Evolutionary conservation across 2,329 filamentous ascomycete species (phyloP).

Genomic region (Diaporthe humulicola): DNA sequence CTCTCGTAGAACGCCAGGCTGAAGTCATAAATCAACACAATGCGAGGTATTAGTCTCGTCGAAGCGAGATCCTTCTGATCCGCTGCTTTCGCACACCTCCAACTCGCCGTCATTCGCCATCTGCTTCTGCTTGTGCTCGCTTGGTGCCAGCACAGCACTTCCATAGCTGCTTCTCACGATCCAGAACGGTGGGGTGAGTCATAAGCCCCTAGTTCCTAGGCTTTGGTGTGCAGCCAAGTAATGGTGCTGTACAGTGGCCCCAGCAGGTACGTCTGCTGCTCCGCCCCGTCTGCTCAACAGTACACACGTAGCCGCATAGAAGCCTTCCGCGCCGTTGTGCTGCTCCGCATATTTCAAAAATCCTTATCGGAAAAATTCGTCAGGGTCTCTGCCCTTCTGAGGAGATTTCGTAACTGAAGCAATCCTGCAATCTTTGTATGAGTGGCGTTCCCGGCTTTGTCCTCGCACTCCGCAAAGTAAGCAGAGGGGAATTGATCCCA

Average conservation of each 20-base stretch:
- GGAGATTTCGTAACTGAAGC: background rate
- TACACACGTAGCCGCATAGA: too few relatives aligned
- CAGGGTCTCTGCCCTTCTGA: background rate
- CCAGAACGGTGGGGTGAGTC: background rate
- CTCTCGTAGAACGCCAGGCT: conserved; percentile 40
- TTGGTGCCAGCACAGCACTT: background rate
- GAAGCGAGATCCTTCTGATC: conserved; percentile 23
- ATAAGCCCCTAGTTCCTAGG: background rate
- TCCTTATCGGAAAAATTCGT: background rate
- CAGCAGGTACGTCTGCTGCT: background rate
- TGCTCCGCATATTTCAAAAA: background rate
- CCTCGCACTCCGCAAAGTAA: background rate
- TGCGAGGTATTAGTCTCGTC: conserved; percentile 38
- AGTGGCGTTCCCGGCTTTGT: background rate
- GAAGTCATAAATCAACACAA: conserved; percentile 39
- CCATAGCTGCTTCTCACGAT: background rate
- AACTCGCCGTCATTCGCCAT: background rate
- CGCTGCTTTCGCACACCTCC: conserved; percentile 1
- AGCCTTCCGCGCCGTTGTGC: background rate
- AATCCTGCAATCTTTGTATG: background rate
- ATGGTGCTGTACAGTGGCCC: background rate
- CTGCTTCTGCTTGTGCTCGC: background rate
- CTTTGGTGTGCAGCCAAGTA: background rate
- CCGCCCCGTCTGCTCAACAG: background rate
- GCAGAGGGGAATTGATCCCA: background rate